Evolutionary conservation across 257 asterid species (phyloP), one percentile per base, ranked within the genome.

Genomic region (Misopates orontium): DNA sequence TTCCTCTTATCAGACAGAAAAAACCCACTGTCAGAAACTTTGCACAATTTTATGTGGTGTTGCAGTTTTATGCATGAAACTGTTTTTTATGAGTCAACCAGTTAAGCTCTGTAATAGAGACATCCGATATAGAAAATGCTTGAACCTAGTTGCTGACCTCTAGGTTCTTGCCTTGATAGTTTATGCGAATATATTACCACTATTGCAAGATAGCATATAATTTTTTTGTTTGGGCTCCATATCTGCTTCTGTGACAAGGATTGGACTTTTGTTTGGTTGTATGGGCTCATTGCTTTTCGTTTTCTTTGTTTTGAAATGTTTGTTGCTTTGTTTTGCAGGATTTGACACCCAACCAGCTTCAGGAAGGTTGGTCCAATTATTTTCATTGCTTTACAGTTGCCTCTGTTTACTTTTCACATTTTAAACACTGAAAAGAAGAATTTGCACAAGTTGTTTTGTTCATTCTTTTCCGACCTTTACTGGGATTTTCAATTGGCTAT

Each of bases 341-440:
- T 73, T 76, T 94, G 82, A 81, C 99, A 20, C 99, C 99, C 32
- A 87, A 82, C 82, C 91, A 88, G 71, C 96, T 94, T 72, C 99
- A 94, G 81, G 92, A 91, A 54, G 99, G 99, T 88, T 68, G 62
- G 92, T 69, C 73, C 56, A 19, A 53, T 64, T 49, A 24, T 42
- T 59, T 71, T 57, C 66, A 68, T 63, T 28, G 47, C 28, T 44
- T 48, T 68, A 48, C 60, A 32, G 41, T 44, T 41, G 40, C 48
- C 36, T 71, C 48, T 25, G 56, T 16, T 21, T 11, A 60, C 39
- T 45, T 25, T 51, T 55, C 69, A 6, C 59, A 59, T 6, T 56
- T 39, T 32, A 59, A 18, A 52, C 50, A 64, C 32, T 9, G 15
- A 64, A 41, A 10, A 10, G 54, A 21, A 9, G 18, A 62, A 61